phyloP scores from a whole-genome alignment of 352 stramenopile species.

The Phytophthora meadii region DNA sequence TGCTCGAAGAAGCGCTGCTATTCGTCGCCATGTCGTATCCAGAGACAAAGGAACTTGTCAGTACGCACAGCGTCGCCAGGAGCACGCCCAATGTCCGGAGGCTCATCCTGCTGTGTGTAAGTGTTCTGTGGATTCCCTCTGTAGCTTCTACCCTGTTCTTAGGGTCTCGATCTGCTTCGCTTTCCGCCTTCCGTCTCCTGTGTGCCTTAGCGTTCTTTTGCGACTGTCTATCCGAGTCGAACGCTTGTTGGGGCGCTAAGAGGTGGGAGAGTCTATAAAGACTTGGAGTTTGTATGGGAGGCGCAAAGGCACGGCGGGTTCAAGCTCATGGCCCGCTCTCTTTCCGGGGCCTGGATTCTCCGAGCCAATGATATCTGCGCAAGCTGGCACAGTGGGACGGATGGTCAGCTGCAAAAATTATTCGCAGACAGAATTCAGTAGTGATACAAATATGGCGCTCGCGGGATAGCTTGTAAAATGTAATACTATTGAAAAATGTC shows the following conservation, averaged over 20 bases:
- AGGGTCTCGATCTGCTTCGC: constrained; percentile 14
- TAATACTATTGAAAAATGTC: too few relatives aligned
- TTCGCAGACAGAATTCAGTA: background rate
- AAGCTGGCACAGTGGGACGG: constrained; percentile 4
- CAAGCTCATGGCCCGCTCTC: constrained; percentile 8
- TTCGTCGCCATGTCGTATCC: constrained; percentile 26
- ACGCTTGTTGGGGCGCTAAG: background rate
- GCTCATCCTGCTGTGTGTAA: constrained; percentile 20
- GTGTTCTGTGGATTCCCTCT: constrained; percentile 8
- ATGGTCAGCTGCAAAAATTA: constrained; percentile 19
- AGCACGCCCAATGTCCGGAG: constrained; percentile 20
- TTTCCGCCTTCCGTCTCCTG: constrained; percentile 3
- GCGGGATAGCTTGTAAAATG: too few relatives aligned
- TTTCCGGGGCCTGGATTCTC: constrained; percentile 17
- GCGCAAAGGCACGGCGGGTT: constrained; percentile 12
- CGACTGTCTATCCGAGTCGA: constrained; percentile 30
- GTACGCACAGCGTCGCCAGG: constrained; percentile 22
- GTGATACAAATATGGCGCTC: background rate
- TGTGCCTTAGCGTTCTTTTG: constrained; percentile 30
- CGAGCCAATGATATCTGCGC: constrained; percentile 3
- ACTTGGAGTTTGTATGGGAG: constrained; percentile 15
- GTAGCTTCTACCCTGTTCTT: constrained; percentile 1
- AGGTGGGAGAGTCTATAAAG: constrained; percentile 20
- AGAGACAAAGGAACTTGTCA: constrained; percentile 8
- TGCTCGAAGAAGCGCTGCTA: constrained; percentile 19